Base-by-base conservation (phyloP, 1,284 basidiomycete species). In the Austroboletus rostrupii region DNA sequence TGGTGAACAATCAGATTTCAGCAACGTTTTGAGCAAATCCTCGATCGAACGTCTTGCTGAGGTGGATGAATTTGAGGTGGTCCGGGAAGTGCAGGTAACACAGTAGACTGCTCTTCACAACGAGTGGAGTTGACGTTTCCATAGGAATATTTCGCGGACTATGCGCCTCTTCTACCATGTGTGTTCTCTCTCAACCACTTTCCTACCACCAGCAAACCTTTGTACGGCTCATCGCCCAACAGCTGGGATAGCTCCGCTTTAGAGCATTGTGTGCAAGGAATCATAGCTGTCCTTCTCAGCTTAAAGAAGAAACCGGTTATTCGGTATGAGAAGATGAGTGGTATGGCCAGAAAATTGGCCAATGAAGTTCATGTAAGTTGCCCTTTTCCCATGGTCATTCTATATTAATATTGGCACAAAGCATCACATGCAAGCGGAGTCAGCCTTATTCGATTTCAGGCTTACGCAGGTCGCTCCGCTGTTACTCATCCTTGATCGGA, bases 71-170 rank as follows among this genome's bases (percentile, higher is more conserved):
- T 93, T 93, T 58, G 95, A 98, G 68, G 89, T 97, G 14, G 96
- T 99, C 23, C 83, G 87, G 55, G 96, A 99, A 74, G 90, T 99
- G 2, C 95, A 97, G 79, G 93, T 94, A 61, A 56, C 33, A 40
- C 21, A 42, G 29, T 12, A 26, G 21, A 29, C 21, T 19, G 5
- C 35, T 49, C 45, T 23, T 46, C 43, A 36, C 20, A 37, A 16
- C 19, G 11, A 41, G 3, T 43, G 9, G 43, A 32, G 14, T 48
- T 56, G 33, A 53, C 38, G 29, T 46, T 26, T 42, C 35, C 35
- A 42, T 67, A 90, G 93, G 95, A 97, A 80, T 91, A 91, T 72
- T 97, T 97, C 70, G 92, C 92, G 57, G 95, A 97, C 70, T 97
- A 94, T 60, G 80, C 91, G 1, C 91, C 94, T 0, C 77, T 97